Conservation (phyloP, 345 rosid genomes). For the Firmiana major region DNA sequence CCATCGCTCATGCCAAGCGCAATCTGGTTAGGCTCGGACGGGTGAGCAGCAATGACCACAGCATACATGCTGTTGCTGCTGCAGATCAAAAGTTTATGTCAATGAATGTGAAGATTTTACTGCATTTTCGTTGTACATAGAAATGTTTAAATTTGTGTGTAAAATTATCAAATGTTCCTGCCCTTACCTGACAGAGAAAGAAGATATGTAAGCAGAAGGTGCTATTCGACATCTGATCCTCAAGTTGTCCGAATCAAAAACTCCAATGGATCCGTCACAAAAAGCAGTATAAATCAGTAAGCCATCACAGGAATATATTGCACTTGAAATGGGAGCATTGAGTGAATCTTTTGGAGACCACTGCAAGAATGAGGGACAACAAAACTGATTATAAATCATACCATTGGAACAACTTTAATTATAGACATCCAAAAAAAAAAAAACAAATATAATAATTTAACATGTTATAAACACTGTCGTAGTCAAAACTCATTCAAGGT, state of each 20-base stretch:
- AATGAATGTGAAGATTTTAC: not conserved
- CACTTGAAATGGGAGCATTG: conserved; percentile 45
- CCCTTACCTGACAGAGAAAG: conserved; percentile 27
- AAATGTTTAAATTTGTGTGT: not conserved
- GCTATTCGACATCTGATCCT: conserved; percentile 48
- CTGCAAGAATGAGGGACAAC: conserved; percentile 21
- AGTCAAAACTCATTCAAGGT: not conserved
- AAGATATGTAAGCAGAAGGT: conserved; percentile 43
- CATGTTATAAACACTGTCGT: not conserved
- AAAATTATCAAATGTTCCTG: not conserved
- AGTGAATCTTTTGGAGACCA: conserved; percentile 51
- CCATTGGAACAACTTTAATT: too few species aligned
- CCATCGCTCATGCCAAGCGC: conserved; percentile 68
- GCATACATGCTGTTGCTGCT: conserved; percentile 35
- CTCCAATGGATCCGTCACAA: conserved; percentile 51
- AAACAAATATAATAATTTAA: not conserved
- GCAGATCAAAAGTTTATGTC: not conserved
- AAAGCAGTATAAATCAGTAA: conserved; percentile 38
- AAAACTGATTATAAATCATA: not conserved
- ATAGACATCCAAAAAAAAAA: not conserved
- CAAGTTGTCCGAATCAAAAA: conserved; percentile 48
- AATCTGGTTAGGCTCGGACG: conserved; percentile 57
- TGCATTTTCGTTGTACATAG: not conserved
- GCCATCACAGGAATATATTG: conserved; percentile 49
- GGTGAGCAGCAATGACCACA: conserved; percentile 57